A percentile compares a stretch with the other conserved stretches of the same genome.
These are phyloP conservation scores for Aspergillus conjunctus DNA, from an alignment of 495 filamentous ascomycete genomes.

Conservation along the genomic window DNA sequence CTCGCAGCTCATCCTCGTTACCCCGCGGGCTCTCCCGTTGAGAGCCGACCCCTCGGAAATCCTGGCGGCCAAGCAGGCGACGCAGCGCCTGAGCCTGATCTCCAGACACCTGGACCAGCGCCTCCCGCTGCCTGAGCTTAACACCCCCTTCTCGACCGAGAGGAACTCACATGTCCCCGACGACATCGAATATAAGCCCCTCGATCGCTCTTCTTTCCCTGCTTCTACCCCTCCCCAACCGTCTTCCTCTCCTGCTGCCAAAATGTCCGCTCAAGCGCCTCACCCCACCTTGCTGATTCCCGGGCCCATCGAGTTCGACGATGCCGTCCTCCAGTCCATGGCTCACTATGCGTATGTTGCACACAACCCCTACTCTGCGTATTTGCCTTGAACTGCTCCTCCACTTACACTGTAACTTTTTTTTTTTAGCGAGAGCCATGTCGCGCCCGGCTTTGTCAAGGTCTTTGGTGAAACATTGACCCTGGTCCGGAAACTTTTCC, in stretches of 20 bases:
- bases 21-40: conserved; percentile 43
- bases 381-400: neutral
- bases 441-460: conserved; percentile 82
- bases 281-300: conserved; percentile 90
- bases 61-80: conserved; percentile 59
- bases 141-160: conserved; percentile 69
- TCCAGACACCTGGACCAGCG: conserved; percentile 73
- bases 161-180: conserved; percentile 55
- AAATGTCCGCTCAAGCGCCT: conserved; percentile 76
- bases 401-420: neutral
- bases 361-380: neutral
- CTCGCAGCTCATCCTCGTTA: conserved; percentile 20
- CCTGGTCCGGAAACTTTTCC: conserved; percentile 90
- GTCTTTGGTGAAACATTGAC: conserved; percentile 86
- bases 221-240: conserved; percentile 14
- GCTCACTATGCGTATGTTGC: conserved; percentile 82
- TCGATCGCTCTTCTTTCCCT: conserved; percentile 37
- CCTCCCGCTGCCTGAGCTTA: conserved; percentile 61
- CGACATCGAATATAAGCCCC: conserved; percentile 59
- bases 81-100: conserved; percentile 75
- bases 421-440: conserved; percentile 81
- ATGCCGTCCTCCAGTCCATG: conserved; percentile 95
- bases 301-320: conserved; percentile 97
- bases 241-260: conserved; percentile 31
- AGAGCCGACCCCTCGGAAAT: conserved; percentile 46